phyloP scores from a whole-genome alignment of 1,284 basidiomycete species.

The Earliella scabrosa region DNA sequence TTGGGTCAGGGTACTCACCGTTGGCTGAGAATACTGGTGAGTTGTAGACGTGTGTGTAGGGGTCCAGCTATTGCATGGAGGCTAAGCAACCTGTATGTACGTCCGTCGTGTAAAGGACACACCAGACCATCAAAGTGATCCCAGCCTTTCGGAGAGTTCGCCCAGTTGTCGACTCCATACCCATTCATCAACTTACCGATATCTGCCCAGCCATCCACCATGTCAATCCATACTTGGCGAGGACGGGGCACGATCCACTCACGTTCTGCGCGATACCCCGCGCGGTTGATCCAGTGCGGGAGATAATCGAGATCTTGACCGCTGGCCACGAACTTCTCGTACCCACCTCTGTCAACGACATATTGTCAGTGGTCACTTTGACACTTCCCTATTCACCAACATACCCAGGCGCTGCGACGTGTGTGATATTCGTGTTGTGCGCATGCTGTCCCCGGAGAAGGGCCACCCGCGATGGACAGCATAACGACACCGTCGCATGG shows the following conservation, averaged over 20 bases:
- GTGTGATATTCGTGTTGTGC: neutral
- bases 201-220: neutral
- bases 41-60: neutral
- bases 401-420: neutral
- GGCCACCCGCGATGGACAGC: neutral
- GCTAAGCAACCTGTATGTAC: too few relatives aligned
- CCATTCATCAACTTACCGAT: slow-evolving; percentile 4
- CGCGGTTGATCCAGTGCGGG: neutral
- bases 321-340: neutral
- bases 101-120: too few relatives aligned
- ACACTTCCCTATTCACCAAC: too few relatives aligned
- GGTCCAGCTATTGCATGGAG: neutral
- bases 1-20: neutral
- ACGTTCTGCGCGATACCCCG: neutral
- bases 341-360: neutral
- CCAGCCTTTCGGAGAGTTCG: neutral
- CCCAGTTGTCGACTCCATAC: neutral
- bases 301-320: neutral
- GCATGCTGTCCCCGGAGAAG: neutral
- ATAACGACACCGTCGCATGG: neutral
- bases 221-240: neutral
- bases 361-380: too few relatives aligned
- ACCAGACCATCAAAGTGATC: neutral
- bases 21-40: neutral
- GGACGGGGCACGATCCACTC: neutral